phyloP scores from a whole-genome alignment of 192 early-diverging fungal species.

The Spizellomyces sp. region DNA sequence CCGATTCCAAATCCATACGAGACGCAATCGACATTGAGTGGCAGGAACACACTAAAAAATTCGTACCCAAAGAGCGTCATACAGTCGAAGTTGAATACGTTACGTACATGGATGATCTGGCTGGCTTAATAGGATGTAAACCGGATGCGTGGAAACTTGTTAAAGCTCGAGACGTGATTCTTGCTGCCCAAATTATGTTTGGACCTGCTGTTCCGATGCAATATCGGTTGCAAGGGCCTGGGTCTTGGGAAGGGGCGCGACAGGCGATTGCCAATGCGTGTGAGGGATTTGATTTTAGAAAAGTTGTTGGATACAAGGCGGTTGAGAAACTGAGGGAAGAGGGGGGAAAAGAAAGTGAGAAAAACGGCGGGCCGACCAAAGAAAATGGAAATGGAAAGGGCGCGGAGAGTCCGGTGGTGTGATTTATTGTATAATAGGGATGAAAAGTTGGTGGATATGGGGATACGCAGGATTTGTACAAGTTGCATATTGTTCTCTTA shows the following conservation, averaged over 20 bases:
- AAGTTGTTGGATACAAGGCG: constrained; percentile 18
- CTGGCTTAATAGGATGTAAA: constrained; percentile 46
- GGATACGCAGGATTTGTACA: too few relatives aligned
- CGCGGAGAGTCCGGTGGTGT: too few relatives aligned
- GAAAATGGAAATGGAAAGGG: too few relatives aligned
- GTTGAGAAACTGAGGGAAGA: constrained; percentile 9
- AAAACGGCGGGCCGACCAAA: too few relatives aligned
- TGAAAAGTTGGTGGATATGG: too few relatives aligned
- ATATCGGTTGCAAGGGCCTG: constrained; percentile 31
- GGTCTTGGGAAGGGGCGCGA: constrained; percentile 36
- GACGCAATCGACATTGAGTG: constrained; percentile 36
- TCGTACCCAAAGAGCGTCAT: constrained; percentile 45
- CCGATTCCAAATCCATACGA: constrained; percentile 49
- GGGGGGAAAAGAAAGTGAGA: too few relatives aligned
- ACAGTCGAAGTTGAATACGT: constrained; percentile 56
- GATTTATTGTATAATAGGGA: too few relatives aligned
- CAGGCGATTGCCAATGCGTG: constrained; percentile 36
- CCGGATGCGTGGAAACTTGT: constrained; percentile 41
- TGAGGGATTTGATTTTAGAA: constrained; percentile 33
- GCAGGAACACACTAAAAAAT: constrained; percentile 20
- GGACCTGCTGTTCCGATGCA: constrained; percentile 40
- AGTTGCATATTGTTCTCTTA: too few relatives aligned
- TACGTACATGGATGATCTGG: constrained; percentile 50
- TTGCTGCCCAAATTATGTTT: constrained; percentile 39
- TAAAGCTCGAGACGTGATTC: constrained; percentile 11